Percentiles rank a stretch among this genome's conserved stretches.
Conservation (phyloP, 441 rosid species). For the Erodium moschatum region DNA sequence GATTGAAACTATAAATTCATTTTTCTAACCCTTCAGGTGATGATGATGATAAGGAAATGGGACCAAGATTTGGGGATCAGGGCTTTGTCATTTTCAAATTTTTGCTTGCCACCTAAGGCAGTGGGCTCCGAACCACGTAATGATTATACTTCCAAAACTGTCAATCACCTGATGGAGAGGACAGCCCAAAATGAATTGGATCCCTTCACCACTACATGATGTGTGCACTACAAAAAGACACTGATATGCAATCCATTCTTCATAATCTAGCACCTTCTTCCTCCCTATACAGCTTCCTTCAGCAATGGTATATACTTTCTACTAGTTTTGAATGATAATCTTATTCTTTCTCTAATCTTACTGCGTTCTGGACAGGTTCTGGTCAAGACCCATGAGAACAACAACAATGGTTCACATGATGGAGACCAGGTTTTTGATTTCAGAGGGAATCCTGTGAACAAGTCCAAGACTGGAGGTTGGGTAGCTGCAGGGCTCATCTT, state of each 20-base stretch:
- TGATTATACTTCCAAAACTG: background rate
- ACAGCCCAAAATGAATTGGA: background rate
- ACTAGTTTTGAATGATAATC: background rate
- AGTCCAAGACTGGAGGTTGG: conserved; percentile 84
- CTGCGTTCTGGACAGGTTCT: conserved; percentile 39
- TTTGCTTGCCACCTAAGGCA: background rate
- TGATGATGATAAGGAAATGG: too few species aligned
- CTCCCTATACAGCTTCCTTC: background rate
- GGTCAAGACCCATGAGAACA: conserved; percentile 30
- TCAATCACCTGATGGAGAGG: background rate
- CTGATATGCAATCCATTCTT: background rate
- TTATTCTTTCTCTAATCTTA: background rate
- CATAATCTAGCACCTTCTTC: background rate
- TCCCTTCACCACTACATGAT: background rate
- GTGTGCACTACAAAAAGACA: background rate
- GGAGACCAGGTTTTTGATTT: conserved; percentile 37
- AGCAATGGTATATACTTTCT: background rate
- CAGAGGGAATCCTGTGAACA: conserved; percentile 58
- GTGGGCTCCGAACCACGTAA: background rate
- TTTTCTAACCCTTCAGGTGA: too few species aligned
- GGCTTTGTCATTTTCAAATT: conserved; percentile 1
- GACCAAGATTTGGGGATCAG: background rate
- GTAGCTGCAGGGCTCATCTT: conserved; percentile 71
- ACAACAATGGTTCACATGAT: conserved; percentile 29
- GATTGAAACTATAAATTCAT: background rate